Base-by-base conservation (phyloP, 495 filamentous ascomycete genomes). In the Parmelia sp. region DNA sequence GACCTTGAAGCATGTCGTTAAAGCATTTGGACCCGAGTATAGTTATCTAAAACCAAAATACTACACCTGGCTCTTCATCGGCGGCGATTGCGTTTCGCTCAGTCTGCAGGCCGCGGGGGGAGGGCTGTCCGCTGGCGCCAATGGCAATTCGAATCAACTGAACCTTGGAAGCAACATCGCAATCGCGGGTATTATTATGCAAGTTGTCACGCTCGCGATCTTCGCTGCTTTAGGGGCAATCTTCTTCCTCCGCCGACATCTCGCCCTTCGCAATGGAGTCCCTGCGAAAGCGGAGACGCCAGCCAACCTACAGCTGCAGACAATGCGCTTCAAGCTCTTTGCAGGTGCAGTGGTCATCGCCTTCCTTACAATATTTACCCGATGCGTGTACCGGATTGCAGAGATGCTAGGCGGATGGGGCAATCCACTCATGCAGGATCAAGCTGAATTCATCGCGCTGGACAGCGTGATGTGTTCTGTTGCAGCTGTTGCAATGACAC, bases 331-430 rank as follows among this genome's bases (percentile, higher is more conserved):
- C 65, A 71, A 76, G 37, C 65, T 78, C 44, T 82, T 89, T 62
- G 63, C 80, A 29, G 73, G 71, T 31, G 82, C 79, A 0, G 77
- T 85, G 39, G 65, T 77, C 9, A 73, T 80, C 42, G 85, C 86
- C 21, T 89, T 84, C 68, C 47, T 78, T n/a, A 82, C 80, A 6
- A 83, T 88, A 31, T 67, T 88, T 68, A 79, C 85, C 39, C 76
- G 86, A 63, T 90, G 87, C 69, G 82, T 88, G 59, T 89, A 88
- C 69, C 84, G 87, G 63, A 83, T 88, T 51, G 82, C 82, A 0
- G 84, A 87, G 72, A 86, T 89, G 83, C 80, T 82, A 8, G 85
- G 84, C 14, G 87, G 87, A 15, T 90, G 86, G 86, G 83, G 84
- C 8, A 86, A 83, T 70, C 69, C 77, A 0, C 78, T 88, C 66